Evolutionary conservation across 208 protist species (phyloP), one percentile per base, ranked within the genome.

Genomic region (Leishmania lainsoni): DNA sequence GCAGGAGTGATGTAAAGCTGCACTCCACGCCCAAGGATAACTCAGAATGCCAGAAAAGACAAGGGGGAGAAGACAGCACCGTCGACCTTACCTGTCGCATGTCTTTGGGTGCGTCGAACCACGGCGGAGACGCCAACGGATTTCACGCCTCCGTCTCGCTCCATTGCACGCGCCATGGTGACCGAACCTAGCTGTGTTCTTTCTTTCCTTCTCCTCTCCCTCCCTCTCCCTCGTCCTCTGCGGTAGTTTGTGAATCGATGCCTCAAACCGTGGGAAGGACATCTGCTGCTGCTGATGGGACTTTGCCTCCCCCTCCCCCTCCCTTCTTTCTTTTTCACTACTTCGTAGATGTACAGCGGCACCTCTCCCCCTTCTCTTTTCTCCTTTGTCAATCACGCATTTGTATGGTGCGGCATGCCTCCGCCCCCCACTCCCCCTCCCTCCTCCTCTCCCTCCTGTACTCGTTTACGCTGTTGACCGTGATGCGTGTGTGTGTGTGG

Each of bases 331-430:
- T 52, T 71, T 42, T n/a, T 10, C 5, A 35, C 4, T 29, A 32
- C 26, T 49, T 73, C 9, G 68, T 14, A 78, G 75, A 78, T 78
- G 75, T 78, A 78, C 39, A 49, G 45, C 2, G 29, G n/a, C 54
- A 17, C 26, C 32, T 61, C 74, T 42, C 17, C 22, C n/a, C 9
- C n/a, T 10, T 26, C 70, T 49, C 70, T 26, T 58, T n/a, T 35
- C 26, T 1, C 51, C 51, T 9, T 35, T n/a, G n/a, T 45, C 51
- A 14, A 42, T 75, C 51, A 22, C 70, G 2, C 49, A 54, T 17
- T 9, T 5, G 35, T 42, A 39, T 58, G 48, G 16, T 75, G 48
- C 49, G 48, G n/a, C 48, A 51, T 75, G 3, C n/a, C 26, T 32
- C 69, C 35, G 42, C 42, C 45, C 35, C n/a, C 9, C 35, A 9